Conservation (phyloP, 257 asterid genomes). For the Paulownia fortunei region DNA sequence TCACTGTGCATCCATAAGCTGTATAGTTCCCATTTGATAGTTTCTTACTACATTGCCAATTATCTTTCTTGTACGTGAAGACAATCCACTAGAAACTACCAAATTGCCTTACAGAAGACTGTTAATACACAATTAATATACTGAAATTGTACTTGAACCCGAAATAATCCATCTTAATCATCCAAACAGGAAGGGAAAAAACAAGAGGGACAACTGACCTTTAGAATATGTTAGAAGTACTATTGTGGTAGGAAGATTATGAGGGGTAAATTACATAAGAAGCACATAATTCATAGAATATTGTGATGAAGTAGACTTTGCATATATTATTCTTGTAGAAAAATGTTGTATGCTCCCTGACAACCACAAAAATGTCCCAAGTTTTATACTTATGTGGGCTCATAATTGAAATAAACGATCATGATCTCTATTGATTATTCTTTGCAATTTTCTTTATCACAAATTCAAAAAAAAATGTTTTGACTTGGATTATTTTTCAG, state of each 20-base stretch:
- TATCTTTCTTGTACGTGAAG: neutral
- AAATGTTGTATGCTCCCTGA: neutral
- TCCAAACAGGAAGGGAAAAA: neutral
- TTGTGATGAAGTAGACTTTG: slow-evolving; percentile 21
- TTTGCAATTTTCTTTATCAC: too few species aligned
- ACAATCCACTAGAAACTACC: slow-evolving; percentile 6
- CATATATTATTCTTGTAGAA: neutral
- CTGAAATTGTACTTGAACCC: too few species aligned
- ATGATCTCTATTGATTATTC: neutral
- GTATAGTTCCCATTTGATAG: neutral
- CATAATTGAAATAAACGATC: neutral
- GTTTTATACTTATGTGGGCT: neutral
- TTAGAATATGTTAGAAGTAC: neutral
- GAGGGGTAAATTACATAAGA: neutral
- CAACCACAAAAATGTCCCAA: neutral
- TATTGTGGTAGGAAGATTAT: neutral
- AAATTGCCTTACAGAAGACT: neutral
- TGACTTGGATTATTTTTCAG: too few species aligned
- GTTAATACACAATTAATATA: neutral
- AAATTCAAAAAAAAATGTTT: too few species aligned
- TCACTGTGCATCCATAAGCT: slow-evolving; percentile 20
- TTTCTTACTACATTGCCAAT: slow-evolving; percentile 8
- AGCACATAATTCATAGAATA: neutral
- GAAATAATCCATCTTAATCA: neutral
- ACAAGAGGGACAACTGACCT: neutral